Evolutionary conservation across 805 yeast genomes (phyloP).

Genomic region (Teunomyces barrocoloradensis): DNA sequence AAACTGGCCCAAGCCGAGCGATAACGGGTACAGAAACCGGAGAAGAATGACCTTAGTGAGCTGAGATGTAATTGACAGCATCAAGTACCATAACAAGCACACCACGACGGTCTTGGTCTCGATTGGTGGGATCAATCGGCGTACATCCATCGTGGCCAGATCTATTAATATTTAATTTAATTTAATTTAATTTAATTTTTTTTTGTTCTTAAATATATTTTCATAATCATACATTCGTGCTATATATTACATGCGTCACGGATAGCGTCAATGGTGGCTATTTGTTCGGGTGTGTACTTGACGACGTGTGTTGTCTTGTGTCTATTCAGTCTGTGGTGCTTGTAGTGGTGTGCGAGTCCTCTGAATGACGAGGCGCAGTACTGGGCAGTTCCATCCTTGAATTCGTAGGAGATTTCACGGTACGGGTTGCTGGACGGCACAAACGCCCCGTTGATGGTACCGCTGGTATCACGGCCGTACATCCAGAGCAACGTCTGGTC

Average conservation of each 20-base stretch:
- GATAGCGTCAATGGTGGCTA: background rate
- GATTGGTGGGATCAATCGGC: conserved; percentile 25
- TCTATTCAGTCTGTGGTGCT: background rate
- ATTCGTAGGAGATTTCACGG: conserved; percentile 4
- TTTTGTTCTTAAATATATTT: background rate
- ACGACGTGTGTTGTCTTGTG: background rate
- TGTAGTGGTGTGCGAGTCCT: background rate
- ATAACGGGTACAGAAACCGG: conserved; percentile 58
- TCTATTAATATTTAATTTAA: background rate
- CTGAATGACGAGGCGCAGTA: background rate
- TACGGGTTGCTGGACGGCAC: conserved; percentile 11
- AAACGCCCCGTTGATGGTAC: conserved; percentile 7
- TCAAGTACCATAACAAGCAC: conserved; percentile 59
- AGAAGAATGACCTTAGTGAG: conserved; percentile 55
- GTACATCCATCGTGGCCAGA: conserved; percentile 1
- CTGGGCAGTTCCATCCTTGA: background rate
- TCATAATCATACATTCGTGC: background rate
- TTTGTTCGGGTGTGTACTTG: background rate
- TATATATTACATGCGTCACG: background rate
- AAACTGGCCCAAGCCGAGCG: conserved; percentile 65
- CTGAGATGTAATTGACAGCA: conserved; percentile 65
- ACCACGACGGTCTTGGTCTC: conserved; percentile 37
- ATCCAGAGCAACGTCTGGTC: conserved; percentile 9
- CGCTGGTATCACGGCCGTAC: conserved; percentile 3
- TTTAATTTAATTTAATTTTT: background rate